A percentile compares a stretch with the other conserved stretches of the same genome.
phyloP scores from a whole-genome alignment of 345 rosid species.

The Cardamine chenopodiifolia region DNA sequence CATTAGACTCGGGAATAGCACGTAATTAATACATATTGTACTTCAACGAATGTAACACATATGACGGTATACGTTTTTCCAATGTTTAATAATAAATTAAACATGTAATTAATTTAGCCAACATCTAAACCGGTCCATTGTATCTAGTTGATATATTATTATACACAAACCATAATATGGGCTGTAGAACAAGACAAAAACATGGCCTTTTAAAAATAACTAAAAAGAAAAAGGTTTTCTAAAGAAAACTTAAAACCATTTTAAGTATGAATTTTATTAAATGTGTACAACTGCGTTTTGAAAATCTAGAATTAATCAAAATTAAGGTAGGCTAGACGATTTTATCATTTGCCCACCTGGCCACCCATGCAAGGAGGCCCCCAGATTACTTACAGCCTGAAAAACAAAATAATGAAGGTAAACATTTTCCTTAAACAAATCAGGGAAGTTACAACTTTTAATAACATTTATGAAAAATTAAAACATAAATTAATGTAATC shows the following conservation, averaged over 20 bases:
- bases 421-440: background rate
- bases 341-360: background rate
- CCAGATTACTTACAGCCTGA: no score
- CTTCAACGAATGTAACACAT: no score
- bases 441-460: background rate
- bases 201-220: background rate
- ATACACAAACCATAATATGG: background rate
- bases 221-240: background rate
- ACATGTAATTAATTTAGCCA: background rate
- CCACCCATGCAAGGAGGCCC: background rate
- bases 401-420: no score
- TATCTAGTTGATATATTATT: background rate
- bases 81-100: no score
- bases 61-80: no score
- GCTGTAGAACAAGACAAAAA: background rate
- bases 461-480: no score
- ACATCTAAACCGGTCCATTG: background rate
- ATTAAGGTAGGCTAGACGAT: background rate
- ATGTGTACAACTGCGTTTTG: background rate
- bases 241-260: background rate
- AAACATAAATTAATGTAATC: background rate
- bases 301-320: background rate
- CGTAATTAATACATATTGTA: no score
- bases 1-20: no score
- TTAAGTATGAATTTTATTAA: background rate